Conservation (phyloP, 306 rosid genomes). For the Glycine latifolia region DNA sequence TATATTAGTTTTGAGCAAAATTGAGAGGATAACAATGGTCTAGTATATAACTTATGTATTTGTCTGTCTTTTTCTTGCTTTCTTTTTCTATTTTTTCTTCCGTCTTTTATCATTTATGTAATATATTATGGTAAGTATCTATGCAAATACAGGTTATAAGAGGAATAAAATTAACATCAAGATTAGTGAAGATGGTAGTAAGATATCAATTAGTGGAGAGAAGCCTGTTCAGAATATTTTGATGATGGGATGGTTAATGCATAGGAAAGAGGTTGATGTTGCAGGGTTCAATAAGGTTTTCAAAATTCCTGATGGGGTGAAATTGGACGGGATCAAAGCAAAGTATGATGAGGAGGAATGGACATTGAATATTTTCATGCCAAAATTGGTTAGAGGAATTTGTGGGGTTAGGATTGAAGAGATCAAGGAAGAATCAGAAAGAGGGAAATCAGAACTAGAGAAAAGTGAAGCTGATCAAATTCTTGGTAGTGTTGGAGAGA, state of each 20-base stretch:
- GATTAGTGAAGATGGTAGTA: constrained; percentile 75
- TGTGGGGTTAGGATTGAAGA: constrained; percentile 64
- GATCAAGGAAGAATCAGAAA: constrained; percentile 47
- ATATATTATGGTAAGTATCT: not conserved
- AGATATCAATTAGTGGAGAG: constrained; percentile 62
- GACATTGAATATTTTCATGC: constrained; percentile 60
- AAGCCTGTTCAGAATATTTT: constrained; percentile 69
- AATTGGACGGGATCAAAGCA: constrained; percentile 72
- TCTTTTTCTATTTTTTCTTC: too few species aligned
- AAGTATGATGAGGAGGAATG: constrained; percentile 66
- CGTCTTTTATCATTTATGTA: not conserved
- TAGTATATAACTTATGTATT: not conserved
- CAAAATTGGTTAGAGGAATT: constrained; percentile 67
- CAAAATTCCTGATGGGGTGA: constrained; percentile 67
- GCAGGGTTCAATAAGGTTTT: constrained; percentile 65
- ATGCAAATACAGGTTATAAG: constrained; percentile 68
- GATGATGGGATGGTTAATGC: constrained; percentile 65
- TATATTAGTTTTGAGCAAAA: not conserved
- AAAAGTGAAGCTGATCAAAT: constrained; percentile 34
- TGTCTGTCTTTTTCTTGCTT: not conserved
- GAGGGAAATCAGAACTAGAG: constrained; percentile 20
- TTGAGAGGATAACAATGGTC: not conserved
- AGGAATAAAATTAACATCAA: constrained; percentile 60
- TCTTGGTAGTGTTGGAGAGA: constrained; percentile 34
- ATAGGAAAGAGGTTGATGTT: constrained; percentile 61